Conservation (phyloP, 2,329 filamentous ascomycete species). For the Chrysoporthe puriensis region DNA sequence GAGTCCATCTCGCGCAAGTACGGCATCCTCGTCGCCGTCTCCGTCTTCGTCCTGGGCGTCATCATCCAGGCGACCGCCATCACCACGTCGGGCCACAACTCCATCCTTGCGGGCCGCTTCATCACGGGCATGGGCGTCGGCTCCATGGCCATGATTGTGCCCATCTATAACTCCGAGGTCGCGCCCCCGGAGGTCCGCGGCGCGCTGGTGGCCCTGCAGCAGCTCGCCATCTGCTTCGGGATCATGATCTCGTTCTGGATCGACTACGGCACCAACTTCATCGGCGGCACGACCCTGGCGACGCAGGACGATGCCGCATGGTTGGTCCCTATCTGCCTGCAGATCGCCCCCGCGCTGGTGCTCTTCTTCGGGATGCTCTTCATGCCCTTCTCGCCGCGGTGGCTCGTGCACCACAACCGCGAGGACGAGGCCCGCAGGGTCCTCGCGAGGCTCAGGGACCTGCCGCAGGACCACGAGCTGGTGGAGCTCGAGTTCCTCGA, state of each 20-base stretch:
- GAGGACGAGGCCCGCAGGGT: constrained; percentile 69
- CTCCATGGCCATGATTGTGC: constrained; percentile 65
- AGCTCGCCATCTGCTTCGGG: constrained; percentile 62
- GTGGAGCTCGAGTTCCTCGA: constrained; percentile 80
- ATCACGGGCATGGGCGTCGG: constrained; percentile 69
- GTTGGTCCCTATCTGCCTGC: constrained; percentile 73
- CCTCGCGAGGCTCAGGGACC: constrained; percentile 65
- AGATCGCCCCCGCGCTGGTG: constrained; percentile 68
- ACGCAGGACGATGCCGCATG: constrained; percentile 70
- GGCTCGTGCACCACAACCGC: constrained; percentile 71
- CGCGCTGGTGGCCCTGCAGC: constrained; percentile 51
- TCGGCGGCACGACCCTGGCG: constrained; percentile 55
- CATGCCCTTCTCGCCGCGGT: constrained; percentile 80
- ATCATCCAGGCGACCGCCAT: constrained; percentile 69
- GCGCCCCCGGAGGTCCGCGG: constrained; percentile 53
- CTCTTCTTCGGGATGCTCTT: constrained; percentile 74
- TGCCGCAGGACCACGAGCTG: constrained; percentile 66
- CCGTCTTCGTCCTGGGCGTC: constrained; percentile 72
- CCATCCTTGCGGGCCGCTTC: constrained; percentile 27
- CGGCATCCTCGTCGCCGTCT: constrained; percentile 66
- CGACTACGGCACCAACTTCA: constrained; percentile 67
- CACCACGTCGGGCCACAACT: constrained; percentile 50
- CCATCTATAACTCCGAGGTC: constrained; percentile 52
- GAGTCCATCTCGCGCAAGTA: constrained; percentile 72
- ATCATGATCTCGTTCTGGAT: constrained; percentile 70